Conservation (phyloP, 768 basidiomycete genomes). For the Leccinellum rugosiceps region DNA sequence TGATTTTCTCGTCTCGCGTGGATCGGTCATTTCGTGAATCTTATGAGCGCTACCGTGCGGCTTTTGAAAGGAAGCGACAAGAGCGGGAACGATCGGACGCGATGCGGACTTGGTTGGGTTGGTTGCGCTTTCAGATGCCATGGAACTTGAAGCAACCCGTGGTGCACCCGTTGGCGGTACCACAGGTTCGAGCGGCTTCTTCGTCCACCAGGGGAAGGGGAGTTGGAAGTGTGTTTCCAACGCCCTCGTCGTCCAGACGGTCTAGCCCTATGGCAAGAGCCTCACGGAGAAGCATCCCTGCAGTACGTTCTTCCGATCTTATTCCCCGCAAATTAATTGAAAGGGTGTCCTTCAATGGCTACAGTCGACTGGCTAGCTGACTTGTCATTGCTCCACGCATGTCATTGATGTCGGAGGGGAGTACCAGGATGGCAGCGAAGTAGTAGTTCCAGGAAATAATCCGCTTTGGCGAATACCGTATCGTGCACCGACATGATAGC, state of each 20-base stretch:
- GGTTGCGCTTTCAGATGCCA: slow-evolving; percentile 27
- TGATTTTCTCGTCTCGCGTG: slow-evolving; percentile 92
- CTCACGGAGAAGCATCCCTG: slow-evolving; percentile 25
- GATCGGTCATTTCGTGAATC: slow-evolving; percentile 79
- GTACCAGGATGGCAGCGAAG: too few species aligned
- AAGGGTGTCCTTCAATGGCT: slow-evolving; percentile 11
- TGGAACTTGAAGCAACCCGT: slow-evolving; percentile 22
- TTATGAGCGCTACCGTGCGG: slow-evolving; percentile 87
- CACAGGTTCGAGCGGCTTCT: slow-evolving; percentile 25
- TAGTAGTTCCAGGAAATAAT: neutral
- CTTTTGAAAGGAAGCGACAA: slow-evolving; percentile 77
- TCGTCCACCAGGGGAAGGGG: slow-evolving; percentile 26
- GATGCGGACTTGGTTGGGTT: slow-evolving; percentile 30
- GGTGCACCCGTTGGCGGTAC: slow-evolving; percentile 4
- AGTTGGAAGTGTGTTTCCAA: slow-evolving; percentile 24
- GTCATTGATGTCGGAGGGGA: neutral
- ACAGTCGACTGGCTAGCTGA: slow-evolving; percentile 20
- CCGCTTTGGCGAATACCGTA: neutral
- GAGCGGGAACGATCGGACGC: slow-evolving; percentile 50
- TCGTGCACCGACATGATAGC: neutral
- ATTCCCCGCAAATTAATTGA: slow-evolving; percentile 29
- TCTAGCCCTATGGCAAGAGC: slow-evolving; percentile 33
- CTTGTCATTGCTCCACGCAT: neutral
- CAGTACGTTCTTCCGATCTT: slow-evolving; percentile 19
- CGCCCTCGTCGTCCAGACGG: slow-evolving; percentile 31